A percentile compares a stretch with the other conserved stretches of the same genome.
phyloP scores from a whole-genome alignment of 805 yeast genomes.

The Candida quercuum region DNA sequence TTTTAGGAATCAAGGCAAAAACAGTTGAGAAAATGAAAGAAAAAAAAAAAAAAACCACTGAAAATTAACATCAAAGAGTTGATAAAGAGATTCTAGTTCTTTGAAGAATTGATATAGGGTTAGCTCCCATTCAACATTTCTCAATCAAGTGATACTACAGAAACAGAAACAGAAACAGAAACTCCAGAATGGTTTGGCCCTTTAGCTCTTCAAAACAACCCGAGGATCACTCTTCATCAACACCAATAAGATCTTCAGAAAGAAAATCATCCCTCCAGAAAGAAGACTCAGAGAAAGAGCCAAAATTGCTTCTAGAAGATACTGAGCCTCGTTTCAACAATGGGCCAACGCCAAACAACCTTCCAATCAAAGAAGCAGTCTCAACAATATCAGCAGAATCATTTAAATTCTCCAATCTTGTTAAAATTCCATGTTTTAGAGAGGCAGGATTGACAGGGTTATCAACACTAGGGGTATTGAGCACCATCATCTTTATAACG shows the following conservation, averaged over 20 bases:
- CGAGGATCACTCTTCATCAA: neutral
- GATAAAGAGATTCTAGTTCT: too few relatives aligned
- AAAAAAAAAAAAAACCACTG: too few relatives aligned
- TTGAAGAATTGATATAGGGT: neutral
- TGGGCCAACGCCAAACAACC: slow-evolving; percentile 24
- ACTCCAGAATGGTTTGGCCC: slow-evolving; percentile 20
- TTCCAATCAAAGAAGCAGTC: slow-evolving; percentile 35
- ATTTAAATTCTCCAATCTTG: slow-evolving; percentile 44
- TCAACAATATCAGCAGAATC: slow-evolving; percentile 41
- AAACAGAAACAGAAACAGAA: neutral
- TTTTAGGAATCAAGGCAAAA: too few relatives aligned
- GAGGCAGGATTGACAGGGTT: slow-evolving; percentile 77
- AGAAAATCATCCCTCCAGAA: slow-evolving; percentile 8
- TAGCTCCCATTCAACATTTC: neutral
- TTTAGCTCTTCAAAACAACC: slow-evolving; percentile 4
- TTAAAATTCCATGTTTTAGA: slow-evolving; percentile 70
- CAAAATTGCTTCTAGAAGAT: slow-evolving; percentile 33
- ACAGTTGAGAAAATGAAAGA: too few relatives aligned
- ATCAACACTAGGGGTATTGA: slow-evolving; percentile 64
- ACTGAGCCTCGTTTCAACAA: slow-evolving; percentile 34
- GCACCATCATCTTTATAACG: slow-evolving; percentile 59
- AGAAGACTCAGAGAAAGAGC: slow-evolving; percentile 6
- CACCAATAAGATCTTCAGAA: slow-evolving; percentile 18
- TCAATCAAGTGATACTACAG: neutral
- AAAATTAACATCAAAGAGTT: too few relatives aligned